A percentile compares a stretch with the other conserved stretches of the same genome.
Evolutionary conservation across 306 rosid species (phyloP).

Genomic region (Herpetospermum pedunculosum): DNA sequence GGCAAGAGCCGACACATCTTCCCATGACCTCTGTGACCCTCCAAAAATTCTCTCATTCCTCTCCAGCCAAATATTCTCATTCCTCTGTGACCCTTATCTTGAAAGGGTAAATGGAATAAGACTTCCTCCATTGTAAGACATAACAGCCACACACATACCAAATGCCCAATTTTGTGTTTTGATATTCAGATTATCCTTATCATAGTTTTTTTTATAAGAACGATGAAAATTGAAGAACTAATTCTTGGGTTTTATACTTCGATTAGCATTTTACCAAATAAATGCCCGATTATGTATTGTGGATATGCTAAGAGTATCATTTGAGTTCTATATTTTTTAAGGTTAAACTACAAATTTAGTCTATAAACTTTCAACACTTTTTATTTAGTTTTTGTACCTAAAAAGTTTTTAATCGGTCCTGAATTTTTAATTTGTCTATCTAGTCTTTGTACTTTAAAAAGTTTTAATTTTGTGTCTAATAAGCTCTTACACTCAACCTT

Average conservation of each 20-base stretch:
- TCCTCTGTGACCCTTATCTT: background rate
- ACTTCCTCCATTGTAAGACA: background rate
- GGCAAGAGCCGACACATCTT: too few species aligned
- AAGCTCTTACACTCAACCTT: too few species aligned
- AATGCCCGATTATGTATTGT: background rate
- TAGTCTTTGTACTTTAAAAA: too few species aligned
- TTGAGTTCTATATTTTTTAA: background rate
- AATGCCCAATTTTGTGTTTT: background rate
- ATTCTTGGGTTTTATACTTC: background rate
- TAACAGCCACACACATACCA: background rate
- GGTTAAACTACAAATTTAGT: background rate
- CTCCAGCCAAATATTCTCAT: too few species aligned
- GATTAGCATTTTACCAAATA: background rate
- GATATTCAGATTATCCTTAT: background rate
- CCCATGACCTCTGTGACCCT: too few species aligned
- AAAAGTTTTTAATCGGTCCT: too few species aligned
- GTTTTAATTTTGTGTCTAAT: too few species aligned
- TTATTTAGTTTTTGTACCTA: too few species aligned
- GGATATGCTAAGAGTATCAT: background rate
- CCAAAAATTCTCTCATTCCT: too few species aligned
- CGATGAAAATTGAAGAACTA: background rate
- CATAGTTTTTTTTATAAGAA: background rate
- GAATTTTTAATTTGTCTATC: too few species aligned
- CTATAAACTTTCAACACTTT: too few species aligned
- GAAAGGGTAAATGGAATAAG: background rate